A percentile compares a stretch with the other conserved stretches of the same genome.
Evolutionary conservation across 2,329 filamentous ascomycete genomes (phyloP).

Genomic region (Ophioceras dolichostomum): DNA sequence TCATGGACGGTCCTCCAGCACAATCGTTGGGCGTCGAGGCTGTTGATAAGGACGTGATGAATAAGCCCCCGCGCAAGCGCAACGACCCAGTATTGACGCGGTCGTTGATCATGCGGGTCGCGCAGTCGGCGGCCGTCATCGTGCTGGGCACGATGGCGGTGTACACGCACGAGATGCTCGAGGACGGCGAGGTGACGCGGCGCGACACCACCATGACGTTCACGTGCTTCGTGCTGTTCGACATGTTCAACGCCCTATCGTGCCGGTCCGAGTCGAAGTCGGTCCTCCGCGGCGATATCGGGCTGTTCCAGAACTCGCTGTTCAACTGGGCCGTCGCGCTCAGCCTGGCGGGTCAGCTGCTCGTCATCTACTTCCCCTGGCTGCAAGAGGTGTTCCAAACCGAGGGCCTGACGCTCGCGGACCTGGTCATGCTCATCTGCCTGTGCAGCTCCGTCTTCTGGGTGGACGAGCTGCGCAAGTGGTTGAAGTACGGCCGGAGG

Average conservation of each 20-base stretch:
- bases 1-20: conserved; percentile 97
- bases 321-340: conserved; percentile 94
- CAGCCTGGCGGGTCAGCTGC: conserved; percentile 70
- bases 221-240: conserved; percentile 95
- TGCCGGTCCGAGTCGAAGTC: conserved; percentile 90
- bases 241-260: conserved; percentile 97
- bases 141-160: conserved; percentile 86
- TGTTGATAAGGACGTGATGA: conserved; percentile 91
- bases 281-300: conserved; percentile 73
- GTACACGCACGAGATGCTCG: conserved; percentile 83
- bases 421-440: conserved; percentile 59
- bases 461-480: conserved; percentile 87
- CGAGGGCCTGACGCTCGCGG: conserved; percentile 63
- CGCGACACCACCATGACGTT: conserved; percentile 99
- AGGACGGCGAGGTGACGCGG: conserved; percentile 70
- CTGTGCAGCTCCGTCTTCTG: conserved; percentile 89
- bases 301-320: conserved; percentile 74
- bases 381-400: conserved; percentile 94
- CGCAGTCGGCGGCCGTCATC: conserved; percentile 79
- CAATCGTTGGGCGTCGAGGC: conserved; percentile 94
- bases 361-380: conserved; percentile 91
- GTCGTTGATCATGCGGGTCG: conserved; percentile 68
- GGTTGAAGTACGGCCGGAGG: conserved; percentile 47
- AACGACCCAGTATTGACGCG: conserved; percentile 85
- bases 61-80: conserved; percentile 72